These are phyloP conservation scores for Paramecium biaurelia DNA, from an alignment of 73 alveolate species.

Conservation along the genomic window DNA sequence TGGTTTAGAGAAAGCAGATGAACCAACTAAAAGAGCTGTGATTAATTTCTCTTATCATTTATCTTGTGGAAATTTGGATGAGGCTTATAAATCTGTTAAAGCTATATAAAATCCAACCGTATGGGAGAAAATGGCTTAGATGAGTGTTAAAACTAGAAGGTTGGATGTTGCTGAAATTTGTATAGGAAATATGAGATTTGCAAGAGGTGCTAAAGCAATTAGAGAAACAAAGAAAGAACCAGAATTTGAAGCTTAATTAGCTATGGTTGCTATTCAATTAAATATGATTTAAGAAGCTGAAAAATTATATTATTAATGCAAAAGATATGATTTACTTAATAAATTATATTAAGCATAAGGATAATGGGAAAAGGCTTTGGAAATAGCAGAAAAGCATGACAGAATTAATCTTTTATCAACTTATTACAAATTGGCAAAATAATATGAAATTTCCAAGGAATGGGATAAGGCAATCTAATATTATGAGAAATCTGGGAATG, in stretches of 20 bases:
- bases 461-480: constrained; percentile 88
- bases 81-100: constrained; percentile 96
- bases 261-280: constrained; percentile 96
- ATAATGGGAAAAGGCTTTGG: constrained; percentile 96
- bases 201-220: constrained; percentile 98
- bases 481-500: constrained; percentile 75
- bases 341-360: constrained; percentile 92
- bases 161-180: constrained; percentile 98
- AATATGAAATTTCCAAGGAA: constrained; percentile 87
- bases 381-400: constrained; percentile 90
- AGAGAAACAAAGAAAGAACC: constrained; percentile 97
- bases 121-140: constrained; percentile 98
- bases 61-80: constrained; percentile 97
- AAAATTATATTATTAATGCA: constrained; percentile 85
- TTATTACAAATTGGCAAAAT: constrained; percentile 91
- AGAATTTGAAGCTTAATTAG: constrained; percentile 96
- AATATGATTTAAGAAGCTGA: constrained; percentile 97
- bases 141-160: constrained; percentile 97
- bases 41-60: constrained; percentile 92
- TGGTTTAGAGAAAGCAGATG: constrained; percentile 93
- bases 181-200: constrained; percentile 98
- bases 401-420: constrained; percentile 94
- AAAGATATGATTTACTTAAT: constrained; percentile 93
- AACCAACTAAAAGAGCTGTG: constrained; percentile 88
- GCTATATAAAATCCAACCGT: constrained; percentile 91